Evolutionary conservation across 371 early-diverging fungal species (phyloP), one percentile per base, ranked within the genome.

Genomic region (Saksenaea vasiformis): DNA sequence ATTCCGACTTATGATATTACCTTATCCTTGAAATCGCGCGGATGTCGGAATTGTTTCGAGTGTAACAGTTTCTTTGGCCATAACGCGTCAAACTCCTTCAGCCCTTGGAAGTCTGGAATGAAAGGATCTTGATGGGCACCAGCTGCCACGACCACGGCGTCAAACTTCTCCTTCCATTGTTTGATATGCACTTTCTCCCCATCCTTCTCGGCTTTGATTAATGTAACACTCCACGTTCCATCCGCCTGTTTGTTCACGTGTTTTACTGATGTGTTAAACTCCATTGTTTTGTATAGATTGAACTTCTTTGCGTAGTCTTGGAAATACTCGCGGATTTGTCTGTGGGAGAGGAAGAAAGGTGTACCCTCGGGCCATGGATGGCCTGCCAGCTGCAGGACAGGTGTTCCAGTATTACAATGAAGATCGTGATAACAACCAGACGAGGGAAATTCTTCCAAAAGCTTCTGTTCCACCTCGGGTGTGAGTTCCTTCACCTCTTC

Each of bases 81-180:
- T 11, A 44, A 59, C 10, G 63, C 60, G 38, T 75, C 61, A 43
- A 54, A 81, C 19, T 71, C 75, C 4, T 44, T 47, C 19, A 81
- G 57, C 14, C 68, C 64, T 24, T 62, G 39, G 27, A 71, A 60
- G 31, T 73, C 67, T 34, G 82, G 82, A 3, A 81, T 58, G 54
- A 58, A 73, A 4, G 79, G 70, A 13, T 71, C 64, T 27, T 74
- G 77, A 27, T 72, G 66, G 1, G 35, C 41, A 24, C 82, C 82
- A 1, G 79, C 58, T 0, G 82, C 79, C 34, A 69, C 62, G 0
- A 71, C 71, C 11, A 81, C 73, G 5, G 77, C 82, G 66, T 81
- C 79, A 67, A 78, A 76, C 0, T 62, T 60, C 13, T 76, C 79
- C 36, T 64, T 56, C 72, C 72, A 72, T 26, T 58, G 60, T 13